Percentiles rank a stretch among this genome's conserved stretches.
Evolutionary conservation across 1,139 yeast genomes (phyloP).

Genomic region (Geotrichum macrosporum): DNA sequence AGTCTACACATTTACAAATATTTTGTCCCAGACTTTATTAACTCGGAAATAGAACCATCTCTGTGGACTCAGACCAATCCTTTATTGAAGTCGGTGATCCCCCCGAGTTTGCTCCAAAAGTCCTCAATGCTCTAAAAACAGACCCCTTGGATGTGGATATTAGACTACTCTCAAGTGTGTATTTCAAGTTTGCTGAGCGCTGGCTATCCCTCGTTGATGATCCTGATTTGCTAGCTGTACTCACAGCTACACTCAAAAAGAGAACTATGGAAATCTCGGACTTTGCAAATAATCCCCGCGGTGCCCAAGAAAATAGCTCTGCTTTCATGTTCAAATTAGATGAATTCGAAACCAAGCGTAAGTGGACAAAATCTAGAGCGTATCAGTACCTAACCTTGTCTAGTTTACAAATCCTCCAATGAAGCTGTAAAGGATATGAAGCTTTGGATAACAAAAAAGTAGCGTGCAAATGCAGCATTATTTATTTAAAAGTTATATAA

Average conservation of each 20-base stretch:
- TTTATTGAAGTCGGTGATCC: constrained; percentile 69
- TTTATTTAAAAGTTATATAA: too few species aligned
- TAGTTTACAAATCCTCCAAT: constrained; percentile 54
- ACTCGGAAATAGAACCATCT: constrained; percentile 30
- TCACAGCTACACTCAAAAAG: constrained; percentile 51
- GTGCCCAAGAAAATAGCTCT: constrained; percentile 35
- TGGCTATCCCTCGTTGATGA: constrained; percentile 73
- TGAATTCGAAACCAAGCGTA: constrained; percentile 58
- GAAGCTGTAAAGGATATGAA: constrained; percentile 60
- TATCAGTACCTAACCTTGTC: too few species aligned
- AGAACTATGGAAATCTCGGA: constrained; percentile 70
- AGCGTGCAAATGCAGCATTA: not conserved
- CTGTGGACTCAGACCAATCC: constrained; percentile 45
- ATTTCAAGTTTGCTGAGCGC: constrained; percentile 61
- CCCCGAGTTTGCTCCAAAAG: constrained; percentile 56
- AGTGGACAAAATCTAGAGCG: too few species aligned
- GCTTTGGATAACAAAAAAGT: constrained; percentile 47
- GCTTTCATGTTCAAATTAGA: constrained; percentile 64
- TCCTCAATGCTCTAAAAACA: constrained; percentile 76
- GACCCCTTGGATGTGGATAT: constrained; percentile 65
- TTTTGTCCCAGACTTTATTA: too few species aligned
- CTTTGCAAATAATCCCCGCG: constrained; percentile 55
- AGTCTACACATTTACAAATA: constrained; percentile 36
- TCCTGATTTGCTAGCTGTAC: constrained; percentile 53
- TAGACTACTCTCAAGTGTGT: constrained; percentile 62